Percentiles rank a stretch among this genome's conserved stretches.
Conservation (phyloP, 202 grass and related monocot genomes). For the Schoenoplectus tabernaemontani region DNA sequence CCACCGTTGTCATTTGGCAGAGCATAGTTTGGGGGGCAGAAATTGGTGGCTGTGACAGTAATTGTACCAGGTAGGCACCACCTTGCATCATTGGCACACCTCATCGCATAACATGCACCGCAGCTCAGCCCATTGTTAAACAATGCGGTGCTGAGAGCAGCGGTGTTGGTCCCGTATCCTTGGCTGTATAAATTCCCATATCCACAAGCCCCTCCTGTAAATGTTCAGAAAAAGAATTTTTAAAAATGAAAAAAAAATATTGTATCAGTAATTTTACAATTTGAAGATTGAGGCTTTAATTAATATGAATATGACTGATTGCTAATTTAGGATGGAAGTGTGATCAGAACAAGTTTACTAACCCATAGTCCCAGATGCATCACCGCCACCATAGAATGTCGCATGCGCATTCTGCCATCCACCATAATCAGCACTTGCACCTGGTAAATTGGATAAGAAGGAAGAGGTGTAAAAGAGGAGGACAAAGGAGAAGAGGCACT, state of each 20-base stretch:
- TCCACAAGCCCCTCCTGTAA: slow-evolving; percentile 50
- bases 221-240: not conserved
- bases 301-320: too few species aligned
- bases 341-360: not conserved
- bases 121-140: slow-evolving; percentile 40
- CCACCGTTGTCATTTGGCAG: slow-evolving; percentile 32
- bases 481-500: not conserved
- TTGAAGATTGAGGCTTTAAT: too few species aligned
- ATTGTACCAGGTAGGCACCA: slow-evolving; percentile 39
- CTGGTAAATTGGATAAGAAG: slow-evolving; percentile 7
- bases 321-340: too few species aligned
- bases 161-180: slow-evolving; percentile 41
- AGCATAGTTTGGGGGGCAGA: slow-evolving; percentile 38
- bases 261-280: not conserved
- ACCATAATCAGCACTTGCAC: slow-evolving; percentile 15
- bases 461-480: slow-evolving; percentile 15
- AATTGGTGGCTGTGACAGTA: slow-evolving; percentile 41
- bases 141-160: slow-evolving; percentile 34
- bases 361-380: slow-evolving; percentile 68
- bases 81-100: slow-evolving; percentile 16
- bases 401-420: slow-evolving; percentile 46
- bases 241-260: not conserved
- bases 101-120: slow-evolving; percentile 47
- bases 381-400: slow-evolving; percentile 57
- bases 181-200: slow-evolving; percentile 64